Base-by-base conservation (phyloP, 352 stramenopile species). In the Phytopythium sindhum region DNA sequence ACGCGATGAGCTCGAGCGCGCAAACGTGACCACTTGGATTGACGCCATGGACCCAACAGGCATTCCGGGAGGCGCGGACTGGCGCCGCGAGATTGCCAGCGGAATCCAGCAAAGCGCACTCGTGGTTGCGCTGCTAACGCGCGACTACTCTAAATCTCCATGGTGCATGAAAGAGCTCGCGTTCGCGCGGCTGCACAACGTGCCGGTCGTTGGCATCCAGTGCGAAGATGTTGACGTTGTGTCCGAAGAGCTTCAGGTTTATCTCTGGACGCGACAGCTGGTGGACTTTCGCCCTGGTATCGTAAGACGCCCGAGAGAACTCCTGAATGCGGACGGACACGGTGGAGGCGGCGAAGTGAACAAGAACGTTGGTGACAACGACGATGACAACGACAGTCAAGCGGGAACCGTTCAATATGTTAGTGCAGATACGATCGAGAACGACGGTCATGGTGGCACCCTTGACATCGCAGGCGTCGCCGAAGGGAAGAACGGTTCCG, bases 121-220 rank as follows among this genome's bases (percentile, higher is more conserved):
- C 1, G 84, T 95, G 45, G 60, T 95, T 9, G 81, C 82, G 33
- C 61, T 95, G 29, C 72, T 95, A 19, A 93, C 81, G 1, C 72
- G 74, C n/a, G 84, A 95, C 41, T 95, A 95, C 47, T 81, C 86
- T 1, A 33, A 76, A 35, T 93, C 82, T 10, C 84, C 92, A 56
- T 93, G 84, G 82, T 95, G 86, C 61, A 93, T 95, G 85, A 93
- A 93, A 53, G 86, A 95, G 60, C 66, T 95, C 8, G 86, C 86
- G 9, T 93, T 93, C 61, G 86, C 86, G 24, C 93, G 93, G 55
- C 86, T 90, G 78, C 81, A 92, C 66, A 92, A 93, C 53, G 79
- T 92, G 0, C 82, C 81, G 4, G 86, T 95, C 15, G 84, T 95
- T n/a, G 86, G 82, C 14, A 90, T 95, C 45, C 84, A 90, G 66